Base-by-base conservation (phyloP, 2,329 filamentous ascomycete species). In the Alternaria tenuissima region DNA sequence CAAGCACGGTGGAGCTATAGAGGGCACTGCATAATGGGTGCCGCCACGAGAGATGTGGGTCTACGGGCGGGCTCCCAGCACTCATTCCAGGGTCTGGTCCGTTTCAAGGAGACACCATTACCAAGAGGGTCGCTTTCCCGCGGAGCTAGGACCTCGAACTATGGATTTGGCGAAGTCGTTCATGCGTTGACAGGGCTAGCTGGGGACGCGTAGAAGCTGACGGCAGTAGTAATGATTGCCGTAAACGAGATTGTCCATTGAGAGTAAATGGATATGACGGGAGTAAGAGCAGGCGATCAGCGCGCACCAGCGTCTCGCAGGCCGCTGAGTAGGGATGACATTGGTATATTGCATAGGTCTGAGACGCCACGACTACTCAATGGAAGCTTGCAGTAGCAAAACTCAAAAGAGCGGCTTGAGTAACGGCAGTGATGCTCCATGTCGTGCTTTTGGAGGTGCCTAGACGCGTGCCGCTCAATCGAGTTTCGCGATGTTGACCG, bases 41-140 rank as follows among this genome's bases (percentile, higher is more conserved):
- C 48, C 48, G 67, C 69, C 69, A 69, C 63, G 65, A 56, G 57
- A 63, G 63, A 60, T 63, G 66, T 68, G 68, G 68, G 62, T 63
- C 66, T 49, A 39, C 53, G 54, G 57, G 52, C 46, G 53, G 57
- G 49, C 62, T 52, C 57, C 62, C 59, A 57, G 54, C 55, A 57
- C 62, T 60, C 42, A 26, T 59, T 47, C 52, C 61, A 62, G 59
- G 62, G 54, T 59, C 56, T 59, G 60, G 52, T 55, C 60, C 62
- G 67, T 71, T 71, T 71, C 64, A 71, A 56, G 57, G 59, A 55
- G 53, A 57, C 38, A 43, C 39, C 42, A 57, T 58, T 53, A 59
- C 63, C 52, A 51, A 55, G 56, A 59, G 26, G 59, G 66, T 36
- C 48, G 56, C 61, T 56, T 49, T 55, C 18, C 69, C 64, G 66